These are phyloP conservation scores for Fusarium devonianum DNA, from an alignment of 2,329 filamentous ascomycete species.

Conservation along the genomic window DNA sequence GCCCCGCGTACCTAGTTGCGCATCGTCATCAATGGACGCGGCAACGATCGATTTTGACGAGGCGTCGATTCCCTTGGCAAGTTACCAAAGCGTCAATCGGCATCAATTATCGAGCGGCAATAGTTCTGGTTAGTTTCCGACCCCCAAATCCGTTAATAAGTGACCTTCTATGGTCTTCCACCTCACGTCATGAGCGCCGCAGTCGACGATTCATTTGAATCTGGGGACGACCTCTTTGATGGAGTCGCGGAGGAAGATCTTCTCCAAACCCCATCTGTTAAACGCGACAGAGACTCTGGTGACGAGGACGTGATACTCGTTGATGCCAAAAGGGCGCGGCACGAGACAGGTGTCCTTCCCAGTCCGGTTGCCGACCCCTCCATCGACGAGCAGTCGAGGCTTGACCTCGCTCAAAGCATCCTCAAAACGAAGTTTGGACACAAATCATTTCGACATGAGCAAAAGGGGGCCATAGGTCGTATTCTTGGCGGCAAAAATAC, in stretches of 20 bases:
- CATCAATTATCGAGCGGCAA: too few relatives aligned
- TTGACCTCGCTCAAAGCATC: conserved; percentile 40
- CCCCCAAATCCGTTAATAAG: too few relatives aligned
- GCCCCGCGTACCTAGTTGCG: too few relatives aligned
- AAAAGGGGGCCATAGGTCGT: conserved; percentile 50
- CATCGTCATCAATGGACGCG: too few relatives aligned
- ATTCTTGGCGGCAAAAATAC: conserved; percentile 51
- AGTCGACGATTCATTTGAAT: conserved; percentile 38
- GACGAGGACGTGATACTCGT: background rate
- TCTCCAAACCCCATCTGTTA: conserved; percentile 5
- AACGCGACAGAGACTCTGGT: conserved; percentile 14
- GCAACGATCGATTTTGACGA: too few relatives aligned
- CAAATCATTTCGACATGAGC: conserved; percentile 53
- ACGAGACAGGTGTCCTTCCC: background rate
- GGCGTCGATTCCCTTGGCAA: too few relatives aligned
- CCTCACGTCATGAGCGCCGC: conserved; percentile 1
- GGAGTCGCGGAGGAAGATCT: conserved; percentile 27
- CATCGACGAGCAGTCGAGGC: conserved; percentile 3
- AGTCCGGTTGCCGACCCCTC: background rate
- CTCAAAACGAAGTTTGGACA: conserved; percentile 51
- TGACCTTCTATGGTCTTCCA: too few relatives aligned
- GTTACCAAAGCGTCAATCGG: too few relatives aligned
- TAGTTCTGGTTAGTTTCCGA: too few relatives aligned
- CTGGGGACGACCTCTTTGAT: conserved; percentile 40
- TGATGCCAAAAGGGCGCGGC: conserved; percentile 23